These are phyloP conservation scores for Yarrowia phangngaensis DNA, from an alignment of 805 yeast genomes.

Conservation along the genomic window DNA sequence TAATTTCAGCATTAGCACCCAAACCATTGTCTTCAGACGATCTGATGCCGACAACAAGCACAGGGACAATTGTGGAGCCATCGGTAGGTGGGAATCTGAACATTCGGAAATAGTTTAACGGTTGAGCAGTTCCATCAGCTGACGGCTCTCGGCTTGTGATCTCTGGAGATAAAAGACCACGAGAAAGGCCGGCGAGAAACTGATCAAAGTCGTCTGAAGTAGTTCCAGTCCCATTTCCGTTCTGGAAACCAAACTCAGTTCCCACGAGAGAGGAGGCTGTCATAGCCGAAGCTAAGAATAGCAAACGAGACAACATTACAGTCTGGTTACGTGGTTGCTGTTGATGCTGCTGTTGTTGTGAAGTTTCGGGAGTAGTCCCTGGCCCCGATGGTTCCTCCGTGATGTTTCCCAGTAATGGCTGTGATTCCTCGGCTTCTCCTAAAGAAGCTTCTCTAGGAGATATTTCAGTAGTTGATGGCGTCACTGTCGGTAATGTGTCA, in stretches of 20 bases:
- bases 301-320: conserved; percentile 44
- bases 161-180: conserved; percentile 44
- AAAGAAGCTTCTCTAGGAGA: conserved; percentile 6
- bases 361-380: no score
- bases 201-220: conserved; percentile 41
- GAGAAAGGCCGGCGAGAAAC: conserved; percentile 44
- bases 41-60: conserved; percentile 49
- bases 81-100: conserved; percentile 36
- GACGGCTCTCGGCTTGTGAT: conserved; percentile 33
- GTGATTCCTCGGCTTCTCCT: conserved; percentile 9
- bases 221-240: conserved; percentile 22
- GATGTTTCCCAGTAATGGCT: conserved; percentile 14
- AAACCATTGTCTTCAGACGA: conserved; percentile 38
- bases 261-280: conserved; percentile 43
- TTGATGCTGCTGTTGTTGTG: no score
- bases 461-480: neutral
- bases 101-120: conserved; percentile 40
- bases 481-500: neutral
- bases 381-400: conserved; percentile 22
- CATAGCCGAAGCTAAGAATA: conserved; percentile 47
- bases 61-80: conserved; percentile 44
- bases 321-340: conserved; percentile 37
- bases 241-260: conserved; percentile 27
- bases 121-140: conserved; percentile 13
- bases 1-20: conserved; percentile 19